Conservation (phyloP, 371 early-diverging fungal genomes). For the Actinomortierella ambigua region DNA sequence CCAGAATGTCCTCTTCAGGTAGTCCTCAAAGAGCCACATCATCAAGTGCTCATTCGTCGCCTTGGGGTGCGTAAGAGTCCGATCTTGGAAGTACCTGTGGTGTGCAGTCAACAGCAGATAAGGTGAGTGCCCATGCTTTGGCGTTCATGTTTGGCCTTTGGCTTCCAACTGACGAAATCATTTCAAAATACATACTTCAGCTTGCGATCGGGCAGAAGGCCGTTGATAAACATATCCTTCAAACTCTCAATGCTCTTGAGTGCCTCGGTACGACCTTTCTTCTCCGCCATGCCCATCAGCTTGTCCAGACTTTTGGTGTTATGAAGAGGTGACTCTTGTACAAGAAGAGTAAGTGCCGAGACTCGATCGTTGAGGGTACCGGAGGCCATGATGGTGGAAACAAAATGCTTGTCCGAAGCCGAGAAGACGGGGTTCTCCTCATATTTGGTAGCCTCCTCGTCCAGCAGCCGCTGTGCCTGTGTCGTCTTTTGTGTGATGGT, state of each 20-base stretch:
- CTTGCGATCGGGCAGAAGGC: constrained; percentile 83
- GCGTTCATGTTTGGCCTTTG: too few species aligned
- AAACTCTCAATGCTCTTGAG: constrained; percentile 85
- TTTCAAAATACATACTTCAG: constrained; percentile 53
- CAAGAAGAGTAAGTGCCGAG: constrained; percentile 88
- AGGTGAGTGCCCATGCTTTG: too few species aligned
- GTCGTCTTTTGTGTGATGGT: constrained; percentile 52
- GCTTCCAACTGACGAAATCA: too few species aligned
- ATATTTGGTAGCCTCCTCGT: constrained; percentile 71
- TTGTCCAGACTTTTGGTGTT: constrained; percentile 77
- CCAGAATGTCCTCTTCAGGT: constrained; percentile 87
- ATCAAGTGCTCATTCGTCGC: constrained; percentile 76
- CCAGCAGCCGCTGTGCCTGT: constrained; percentile 69
- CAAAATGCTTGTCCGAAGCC: constrained; percentile 83
- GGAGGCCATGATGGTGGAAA: constrained; percentile 83
- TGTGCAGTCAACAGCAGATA: too few species aligned
- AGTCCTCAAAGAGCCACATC: constrained; percentile 93
- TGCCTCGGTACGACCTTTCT: constrained; percentile 89
- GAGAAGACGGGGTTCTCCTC: constrained; percentile 62
- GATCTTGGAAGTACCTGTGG: constrained; percentile 82
- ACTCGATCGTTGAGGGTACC: constrained; percentile 94
- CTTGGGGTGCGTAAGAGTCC: constrained; percentile 66
- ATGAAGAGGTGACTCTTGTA: constrained; percentile 93
- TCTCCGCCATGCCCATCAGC: constrained; percentile 83
- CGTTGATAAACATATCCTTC: constrained; percentile 86